A percentile compares a stretch with the other conserved stretches of the same genome.
phyloP scores from a whole-genome alignment of 2,329 filamentous ascomycete species.

The Bimuria novae-zelandiae region DNA sequence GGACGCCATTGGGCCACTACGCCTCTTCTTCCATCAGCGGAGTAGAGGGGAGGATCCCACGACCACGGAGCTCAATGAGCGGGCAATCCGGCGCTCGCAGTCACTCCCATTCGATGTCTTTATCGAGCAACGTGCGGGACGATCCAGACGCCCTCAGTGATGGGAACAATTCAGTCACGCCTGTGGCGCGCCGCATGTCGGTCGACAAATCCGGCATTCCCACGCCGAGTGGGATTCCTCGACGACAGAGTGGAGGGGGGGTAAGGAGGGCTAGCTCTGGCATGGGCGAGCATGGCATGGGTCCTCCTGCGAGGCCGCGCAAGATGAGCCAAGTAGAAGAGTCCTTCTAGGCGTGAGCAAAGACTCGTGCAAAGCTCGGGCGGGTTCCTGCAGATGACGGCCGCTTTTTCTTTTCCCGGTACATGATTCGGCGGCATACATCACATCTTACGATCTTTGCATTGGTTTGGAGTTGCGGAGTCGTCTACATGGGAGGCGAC shows the following conservation, averaged over 20 bases:
- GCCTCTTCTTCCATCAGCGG: slow-evolving; percentile 53
- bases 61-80: slow-evolving; percentile 73
- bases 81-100: slow-evolving; percentile 54
- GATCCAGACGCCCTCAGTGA: slow-evolving; percentile 53
- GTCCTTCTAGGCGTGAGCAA: slow-evolving; percentile 53
- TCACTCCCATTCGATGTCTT: slow-evolving; percentile 39
- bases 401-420: slow-evolving; percentile 23
- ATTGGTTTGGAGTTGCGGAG: slow-evolving; percentile 20
- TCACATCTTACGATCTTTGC: slow-evolving; percentile 25
- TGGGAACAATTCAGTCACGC: slow-evolving; percentile 48
- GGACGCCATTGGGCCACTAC: slow-evolving; percentile 67
- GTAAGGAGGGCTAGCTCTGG: slow-evolving; percentile 44
- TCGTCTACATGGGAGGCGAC: not conserved
- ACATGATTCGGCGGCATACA: slow-evolving; percentile 25
- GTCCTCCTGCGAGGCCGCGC: slow-evolving; percentile 52
- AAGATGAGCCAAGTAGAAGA: slow-evolving; percentile 58
- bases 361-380: slow-evolving; percentile 2
- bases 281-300: slow-evolving; percentile 51
- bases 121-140: slow-evolving; percentile 46
- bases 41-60: slow-evolving; percentile 48
- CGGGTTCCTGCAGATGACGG: slow-evolving; percentile 25
- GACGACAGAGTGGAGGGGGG: slow-evolving; percentile 55
- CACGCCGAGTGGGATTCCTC: slow-evolving; percentile 53
- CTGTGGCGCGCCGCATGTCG: slow-evolving; percentile 50
- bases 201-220: slow-evolving; percentile 56